Evolutionary conservation across 768 basidiomycete genomes (phyloP).

Genomic region (Rossbeevera mucosa): DNA sequence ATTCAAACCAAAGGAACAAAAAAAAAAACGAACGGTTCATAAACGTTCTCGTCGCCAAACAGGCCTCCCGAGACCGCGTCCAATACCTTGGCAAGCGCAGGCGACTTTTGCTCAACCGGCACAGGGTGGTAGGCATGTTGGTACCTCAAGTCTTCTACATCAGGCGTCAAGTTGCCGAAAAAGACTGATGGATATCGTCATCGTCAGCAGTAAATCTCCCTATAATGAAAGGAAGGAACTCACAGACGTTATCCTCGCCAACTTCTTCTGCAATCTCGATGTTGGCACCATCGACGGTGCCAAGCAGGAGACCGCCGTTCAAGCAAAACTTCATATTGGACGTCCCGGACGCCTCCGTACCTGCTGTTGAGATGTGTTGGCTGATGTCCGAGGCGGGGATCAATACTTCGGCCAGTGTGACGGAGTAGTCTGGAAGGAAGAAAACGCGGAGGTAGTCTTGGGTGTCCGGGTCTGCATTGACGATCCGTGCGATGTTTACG

Average conservation of each 20-base stretch:
- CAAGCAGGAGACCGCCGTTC: constrained; percentile 84
- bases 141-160: constrained; percentile 81
- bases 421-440: constrained; percentile 96
- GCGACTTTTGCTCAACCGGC: constrained; percentile 79
- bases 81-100: constrained; percentile 74
- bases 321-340: constrained; percentile 89
- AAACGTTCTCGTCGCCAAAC: constrained; percentile 78
- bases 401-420: constrained; percentile 75
- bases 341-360: constrained; percentile 83
- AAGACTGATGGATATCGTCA: constrained; percentile 51
- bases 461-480: constrained; percentile 77
- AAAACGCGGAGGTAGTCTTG: constrained; percentile 81
- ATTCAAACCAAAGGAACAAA: constrained; percentile 1
- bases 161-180: constrained; percentile 84
- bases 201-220: background rate
- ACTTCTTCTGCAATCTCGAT: constrained; percentile 97
- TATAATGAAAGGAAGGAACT: background rate
- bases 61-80: constrained; percentile 69
- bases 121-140: constrained; percentile 81
- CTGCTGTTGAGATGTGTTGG: constrained; percentile 96
- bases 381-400: constrained; percentile 93
- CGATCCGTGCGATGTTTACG: constrained; percentile 74
- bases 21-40: constrained; percentile 67
- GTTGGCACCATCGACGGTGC: constrained; percentile 93
- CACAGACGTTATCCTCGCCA: constrained; percentile 88